Evolutionary conservation across 2,329 filamentous ascomycete genomes (phyloP).

Genomic region (Pyrenochaeta sp.): DNA sequence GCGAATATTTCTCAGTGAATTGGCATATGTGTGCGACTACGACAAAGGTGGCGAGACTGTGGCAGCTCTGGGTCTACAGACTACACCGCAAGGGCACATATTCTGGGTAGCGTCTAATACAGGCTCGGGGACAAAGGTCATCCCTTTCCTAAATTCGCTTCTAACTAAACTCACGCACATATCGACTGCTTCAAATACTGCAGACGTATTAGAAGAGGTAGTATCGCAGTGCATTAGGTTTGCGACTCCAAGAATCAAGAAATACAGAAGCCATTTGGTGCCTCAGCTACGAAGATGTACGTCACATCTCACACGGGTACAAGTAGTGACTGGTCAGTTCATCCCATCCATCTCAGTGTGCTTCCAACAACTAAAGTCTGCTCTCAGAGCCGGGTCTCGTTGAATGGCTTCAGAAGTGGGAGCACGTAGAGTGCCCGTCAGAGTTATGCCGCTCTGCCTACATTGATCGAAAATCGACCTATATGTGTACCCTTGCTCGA

Average conservation of each 20-base stretch:
- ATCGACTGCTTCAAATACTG: background rate
- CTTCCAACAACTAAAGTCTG: background rate
- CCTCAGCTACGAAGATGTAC: slow-evolving; percentile 7
- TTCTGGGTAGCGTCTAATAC: slow-evolving; percentile 22
- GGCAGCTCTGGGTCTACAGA: slow-evolving; percentile 18
- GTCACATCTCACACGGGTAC: slow-evolving; percentile 3
- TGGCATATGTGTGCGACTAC: slow-evolving; percentile 17
- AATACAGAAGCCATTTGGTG: slow-evolving; percentile 13
- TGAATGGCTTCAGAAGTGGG: slow-evolving; percentile 6
- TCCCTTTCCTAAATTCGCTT: slow-evolving; percentile 12
- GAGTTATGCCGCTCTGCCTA: slow-evolving; percentile 18
- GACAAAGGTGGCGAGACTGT: slow-evolving; percentile 15
- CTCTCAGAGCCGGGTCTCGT: slow-evolving; percentile 1
- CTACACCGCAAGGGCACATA: slow-evolving; percentile 14
- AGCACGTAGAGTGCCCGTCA: background rate
- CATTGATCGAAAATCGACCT: slow-evolving; percentile 10
- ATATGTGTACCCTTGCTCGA: slow-evolving; percentile 12
- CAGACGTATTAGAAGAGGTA: slow-evolving; percentile 2
- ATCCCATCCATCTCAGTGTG: background rate
- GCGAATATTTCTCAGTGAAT: slow-evolving; percentile 14
- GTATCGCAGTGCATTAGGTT: slow-evolving; percentile 16
- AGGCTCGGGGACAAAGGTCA: slow-evolving; percentile 9
- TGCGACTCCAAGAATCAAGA: slow-evolving; percentile 18
- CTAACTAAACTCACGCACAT: slow-evolving; percentile 5
- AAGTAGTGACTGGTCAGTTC: slow-evolving; percentile 11